Evolutionary conservation across 345 rosid species (phyloP), one percentile per base, ranked within the genome.

Genomic region (Kernera saxatilis): DNA sequence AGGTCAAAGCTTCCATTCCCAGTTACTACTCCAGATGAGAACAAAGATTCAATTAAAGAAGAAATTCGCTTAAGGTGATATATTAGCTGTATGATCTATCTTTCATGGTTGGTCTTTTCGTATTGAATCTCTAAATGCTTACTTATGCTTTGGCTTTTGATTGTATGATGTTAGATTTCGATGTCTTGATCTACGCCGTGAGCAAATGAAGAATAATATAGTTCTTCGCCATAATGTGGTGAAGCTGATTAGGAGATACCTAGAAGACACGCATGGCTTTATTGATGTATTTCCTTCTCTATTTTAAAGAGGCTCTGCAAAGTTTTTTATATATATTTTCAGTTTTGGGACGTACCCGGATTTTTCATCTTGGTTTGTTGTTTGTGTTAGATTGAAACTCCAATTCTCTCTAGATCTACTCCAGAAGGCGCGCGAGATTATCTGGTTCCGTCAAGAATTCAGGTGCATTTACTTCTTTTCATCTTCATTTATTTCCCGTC

Each of bases 381-480:
- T 81, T 79, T 55, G 80, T 83, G 84, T 79, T 79, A 94, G 99
- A 91, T 94, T 82, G 99, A 91, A 85, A 94, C 99, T 68, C 99
- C 99, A 57, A 78, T 91, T 64, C 96, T 94, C 49, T 87, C 95
- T 40, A 89, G 93, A 81, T 94, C 98, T 21, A 94, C 99, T 72
- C 99, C 99, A 33, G 96, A 91, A 86, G 97, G 97, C 54, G 99
- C 99, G 17, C 84, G 96, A 36, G 97, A 94, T 82, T 94, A 89
- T 81, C 78, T 94, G 78, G 99, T 94, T 8, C 99, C 99, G 60
- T 91, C 96, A 17, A 89, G 96, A 87, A 76, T 91, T 87, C 98
- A 91, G 98, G 99, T 91, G 85, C 72, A 67, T 27, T 18, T 29
- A 22, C 19, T 60, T 60, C 11, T 18, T 33, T 53, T n/a, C 36